Base-by-base conservation (phyloP, 2,329 filamentous ascomycete genomes). In the Pestalotiopsis fici region DNA sequence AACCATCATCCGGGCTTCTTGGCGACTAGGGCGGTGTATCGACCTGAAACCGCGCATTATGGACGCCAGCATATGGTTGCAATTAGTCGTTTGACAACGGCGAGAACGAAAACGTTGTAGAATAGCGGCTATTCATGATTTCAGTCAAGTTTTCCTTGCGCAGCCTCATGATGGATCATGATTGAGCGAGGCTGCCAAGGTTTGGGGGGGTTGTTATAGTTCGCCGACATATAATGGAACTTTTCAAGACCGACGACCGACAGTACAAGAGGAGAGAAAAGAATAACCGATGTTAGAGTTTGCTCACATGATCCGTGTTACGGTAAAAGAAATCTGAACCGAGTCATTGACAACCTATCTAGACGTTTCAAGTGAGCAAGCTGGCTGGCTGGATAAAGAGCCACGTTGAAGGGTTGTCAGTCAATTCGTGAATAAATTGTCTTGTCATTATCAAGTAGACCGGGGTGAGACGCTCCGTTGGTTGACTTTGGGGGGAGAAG, bases 361-460 rank as follows among this genome's bases (percentile, higher is more conserved):
- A 35, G 31, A 6, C 6, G 31, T 3, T 35, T 11, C 31, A 35
- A 35, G 31, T 11, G 11, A 35, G 43, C 6, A 18, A 9, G 60
- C 61, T 64, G 61, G 60, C 11, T 55, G 43, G 43, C 61, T 64
- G 61, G 61, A 23, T 64, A 64, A 64, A 64, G 59, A 55, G 61
- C 61, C 61, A 64, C 39, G 61, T 64, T 25, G 28, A 64, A 35
- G n/a, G 15, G 21, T 59, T 59, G 15, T 25, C 55, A 31, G 31
- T 35, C 37, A 28, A 43, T 63, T 35, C 28, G 31, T 35, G 31
- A 35, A 50, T 23, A 50, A 50, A 50, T 50, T 50, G 55, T 11
- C 55, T 7, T 35, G 31, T n/a, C n/a, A 21, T 13, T 9, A 37
- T 27, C 35, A 31, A 35, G 31, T 12, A 31, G 35, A 25, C 60